Conservation (phyloP, 495 filamentous ascomycete genomes). For the Lophiostoma macrostomum region DNA sequence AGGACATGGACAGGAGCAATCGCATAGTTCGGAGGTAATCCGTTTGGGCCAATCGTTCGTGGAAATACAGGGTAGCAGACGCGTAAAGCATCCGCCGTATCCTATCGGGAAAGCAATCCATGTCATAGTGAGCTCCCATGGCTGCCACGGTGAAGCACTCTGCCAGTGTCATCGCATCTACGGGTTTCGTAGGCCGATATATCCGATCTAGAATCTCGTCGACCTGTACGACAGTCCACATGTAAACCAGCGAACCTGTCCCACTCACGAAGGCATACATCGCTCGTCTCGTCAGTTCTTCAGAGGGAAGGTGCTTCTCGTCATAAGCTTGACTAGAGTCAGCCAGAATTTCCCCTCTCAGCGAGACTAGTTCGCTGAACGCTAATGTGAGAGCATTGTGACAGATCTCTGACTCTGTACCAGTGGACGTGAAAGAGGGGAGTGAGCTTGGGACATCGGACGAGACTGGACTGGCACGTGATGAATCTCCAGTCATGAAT, state of each 20-base stretch:
- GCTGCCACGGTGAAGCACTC: conserved; percentile 31
- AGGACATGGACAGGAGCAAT: conserved; percentile 25
- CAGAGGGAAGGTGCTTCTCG: conserved; percentile 17
- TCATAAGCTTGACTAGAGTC: conserved; percentile 14
- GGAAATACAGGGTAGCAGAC: conserved; percentile 23
- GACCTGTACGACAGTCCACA: conserved; percentile 27
- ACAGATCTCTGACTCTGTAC: conserved; percentile 14
- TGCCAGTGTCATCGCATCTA: conserved; percentile 26
- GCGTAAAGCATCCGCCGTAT: conserved; percentile 21
- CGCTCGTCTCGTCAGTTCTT: conserved; percentile 16
- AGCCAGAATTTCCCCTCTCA: conserved; percentile 22
- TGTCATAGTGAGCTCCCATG: conserved; percentile 30
- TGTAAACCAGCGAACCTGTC: conserved; percentile 24
- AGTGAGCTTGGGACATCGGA: conserved; percentile 21
- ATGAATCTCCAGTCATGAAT: neutral
- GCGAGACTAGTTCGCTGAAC: conserved; percentile 19
- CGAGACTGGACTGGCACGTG: conserved; percentile 18
- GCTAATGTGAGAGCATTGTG: conserved; percentile 30
- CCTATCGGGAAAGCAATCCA: conserved; percentile 21
- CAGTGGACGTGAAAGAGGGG: conserved; percentile 8
- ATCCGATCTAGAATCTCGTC: conserved; percentile 30
- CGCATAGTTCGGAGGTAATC: conserved; percentile 32
- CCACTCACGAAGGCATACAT: conserved; percentile 31
- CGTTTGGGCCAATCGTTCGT: conserved; percentile 20
- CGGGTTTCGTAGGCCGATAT: conserved; percentile 18